Conservation (phyloP, 352 stramenopile genomes). For the Globisporangium emineosum region DNA sequence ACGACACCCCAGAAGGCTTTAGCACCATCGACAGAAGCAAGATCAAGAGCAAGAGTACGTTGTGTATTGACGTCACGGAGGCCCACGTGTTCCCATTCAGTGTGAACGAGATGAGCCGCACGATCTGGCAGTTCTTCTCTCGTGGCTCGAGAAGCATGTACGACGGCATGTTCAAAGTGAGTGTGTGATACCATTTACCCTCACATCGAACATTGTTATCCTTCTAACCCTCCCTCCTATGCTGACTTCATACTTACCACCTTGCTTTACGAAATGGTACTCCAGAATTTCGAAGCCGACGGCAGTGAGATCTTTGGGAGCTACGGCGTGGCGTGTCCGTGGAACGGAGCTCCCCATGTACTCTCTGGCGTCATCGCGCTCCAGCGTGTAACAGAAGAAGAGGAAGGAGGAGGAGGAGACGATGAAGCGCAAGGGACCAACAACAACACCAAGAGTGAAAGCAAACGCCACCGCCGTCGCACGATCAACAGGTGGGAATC, state of each 20-base stretch:
- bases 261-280: no score
- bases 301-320: background rate
- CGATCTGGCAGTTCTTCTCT: background rate
- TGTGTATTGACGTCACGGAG: background rate
- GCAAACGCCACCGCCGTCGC: no score
- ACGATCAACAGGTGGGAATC: background rate
- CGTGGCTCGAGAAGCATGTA: background rate
- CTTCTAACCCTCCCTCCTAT: no score
- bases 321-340: background rate
- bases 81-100: background rate
- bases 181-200: no score
- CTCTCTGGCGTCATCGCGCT: background rate
- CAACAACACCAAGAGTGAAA: background rate
- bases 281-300: background rate
- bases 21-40: background rate
- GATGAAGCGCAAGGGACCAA: background rate
- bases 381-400: background rate
- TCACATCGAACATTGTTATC: no score
- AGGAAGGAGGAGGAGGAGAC: background rate
- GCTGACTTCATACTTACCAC: no score
- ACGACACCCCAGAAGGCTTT: no score
- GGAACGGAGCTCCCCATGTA: background rate
- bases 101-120: background rate
- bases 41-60: no score
- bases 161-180: background rate